phyloP scores from a whole-genome alignment of 768 basidiomycete species.

The Tremella fuciformis region DNA sequence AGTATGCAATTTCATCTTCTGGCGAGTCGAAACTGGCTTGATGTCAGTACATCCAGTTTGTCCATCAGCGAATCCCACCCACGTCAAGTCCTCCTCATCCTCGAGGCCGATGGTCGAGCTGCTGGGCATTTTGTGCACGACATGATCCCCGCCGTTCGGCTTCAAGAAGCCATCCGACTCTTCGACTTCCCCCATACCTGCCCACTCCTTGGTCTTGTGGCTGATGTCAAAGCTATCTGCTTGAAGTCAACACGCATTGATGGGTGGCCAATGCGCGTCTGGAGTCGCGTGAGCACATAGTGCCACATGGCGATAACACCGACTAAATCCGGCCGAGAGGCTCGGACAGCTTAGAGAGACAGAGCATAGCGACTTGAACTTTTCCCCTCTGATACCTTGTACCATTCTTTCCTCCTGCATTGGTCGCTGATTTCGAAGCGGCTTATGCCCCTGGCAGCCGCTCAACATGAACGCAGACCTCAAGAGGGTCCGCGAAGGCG shows the following conservation, averaged over 20 bases:
- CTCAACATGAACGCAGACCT: slow-evolving; percentile 44
- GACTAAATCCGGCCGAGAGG: too few species aligned
- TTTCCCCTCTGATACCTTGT: not conserved
- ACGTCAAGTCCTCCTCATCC: slow-evolving; percentile 37
- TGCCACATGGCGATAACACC: too few species aligned
- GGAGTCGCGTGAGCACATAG: too few species aligned
- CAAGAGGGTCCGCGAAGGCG: slow-evolving; percentile 41
- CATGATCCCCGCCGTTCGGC: not conserved
- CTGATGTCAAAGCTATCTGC: too few species aligned
- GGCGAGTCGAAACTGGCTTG: slow-evolving; percentile 39
- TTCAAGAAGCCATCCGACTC: not conserved
- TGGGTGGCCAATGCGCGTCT: too few species aligned
- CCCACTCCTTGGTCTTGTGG: too few species aligned
- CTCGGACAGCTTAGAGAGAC: slow-evolving; percentile 2
- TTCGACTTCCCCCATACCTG: too few species aligned
- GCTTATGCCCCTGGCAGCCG: not conserved
- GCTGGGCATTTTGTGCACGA: slow-evolving; percentile 34
- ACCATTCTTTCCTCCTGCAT: too few species aligned
- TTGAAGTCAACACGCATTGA: too few species aligned
- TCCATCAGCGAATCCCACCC: slow-evolving; percentile 8
- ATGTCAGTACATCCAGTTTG: not conserved
- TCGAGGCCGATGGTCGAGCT: slow-evolving; percentile 31
- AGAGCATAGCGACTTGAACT: not conserved
- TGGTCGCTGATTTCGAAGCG: not conserved
- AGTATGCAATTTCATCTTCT: slow-evolving; percentile 40